Conservation (phyloP, 78 protist species). For the Dictyostelium citrinum region DNA sequence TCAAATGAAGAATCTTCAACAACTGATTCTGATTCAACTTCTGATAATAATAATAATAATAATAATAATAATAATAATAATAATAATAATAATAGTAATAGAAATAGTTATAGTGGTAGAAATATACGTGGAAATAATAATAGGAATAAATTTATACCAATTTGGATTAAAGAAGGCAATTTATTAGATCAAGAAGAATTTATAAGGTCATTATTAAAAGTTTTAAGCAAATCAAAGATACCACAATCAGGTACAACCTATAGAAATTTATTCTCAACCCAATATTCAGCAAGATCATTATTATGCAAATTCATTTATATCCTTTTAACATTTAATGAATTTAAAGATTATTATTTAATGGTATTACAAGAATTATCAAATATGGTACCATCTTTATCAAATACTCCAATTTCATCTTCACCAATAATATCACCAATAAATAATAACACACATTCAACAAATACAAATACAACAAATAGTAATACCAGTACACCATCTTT, state of each 20-base stretch:
- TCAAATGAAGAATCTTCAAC: constrained; percentile 42
- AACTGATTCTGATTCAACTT: constrained; percentile 33
- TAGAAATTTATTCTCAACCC: constrained; percentile 42
- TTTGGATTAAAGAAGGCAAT: constrained; percentile 67
- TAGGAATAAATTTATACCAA: constrained; percentile 13
- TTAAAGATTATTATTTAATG: neutral
- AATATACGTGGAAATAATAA: neutral
- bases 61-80: neutral
- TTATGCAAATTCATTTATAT: constrained; percentile 35
- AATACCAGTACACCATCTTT: neutral
- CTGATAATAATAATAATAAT: neutral
- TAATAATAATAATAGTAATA: neutral
- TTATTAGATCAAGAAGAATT: constrained; percentile 25
- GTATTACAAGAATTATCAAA: constrained; percentile 18
- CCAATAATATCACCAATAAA: neutral
- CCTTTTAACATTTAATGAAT: constrained; percentile 3
- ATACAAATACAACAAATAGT: neutral
- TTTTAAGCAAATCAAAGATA: constrained; percentile 16
- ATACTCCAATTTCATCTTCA: neutral
- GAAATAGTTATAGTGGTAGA: neutral
- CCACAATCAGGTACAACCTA: constrained; percentile 35
- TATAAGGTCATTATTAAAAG: neutral
- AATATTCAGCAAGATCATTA: constrained; percentile 52
- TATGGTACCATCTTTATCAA: neutral
- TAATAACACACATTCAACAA: neutral